Evolutionary conservation across 202 grass and related monocot species (phyloP).

Genomic region (Dendrocalamus latiflorus): DNA sequence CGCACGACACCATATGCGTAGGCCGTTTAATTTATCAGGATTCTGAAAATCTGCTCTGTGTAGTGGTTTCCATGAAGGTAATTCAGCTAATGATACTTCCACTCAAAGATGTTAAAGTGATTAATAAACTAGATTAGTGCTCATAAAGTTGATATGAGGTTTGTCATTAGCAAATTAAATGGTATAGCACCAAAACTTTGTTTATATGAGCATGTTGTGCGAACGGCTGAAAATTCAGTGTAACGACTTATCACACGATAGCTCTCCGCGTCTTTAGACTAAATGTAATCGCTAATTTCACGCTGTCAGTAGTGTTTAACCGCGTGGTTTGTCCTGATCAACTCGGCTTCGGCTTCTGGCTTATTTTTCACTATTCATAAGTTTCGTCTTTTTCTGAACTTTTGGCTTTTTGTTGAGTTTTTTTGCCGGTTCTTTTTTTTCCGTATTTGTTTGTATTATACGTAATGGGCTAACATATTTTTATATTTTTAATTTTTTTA

Average conservation of each 20-base stretch:
- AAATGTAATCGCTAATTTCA: too few relatives aligned
- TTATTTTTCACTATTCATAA: too few relatives aligned
- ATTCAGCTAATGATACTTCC: conserved; percentile 3
- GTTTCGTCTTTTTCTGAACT: too few relatives aligned
- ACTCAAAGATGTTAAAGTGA: background rate
- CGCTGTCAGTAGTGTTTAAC: too few relatives aligned
- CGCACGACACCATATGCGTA: conserved; percentile 1
- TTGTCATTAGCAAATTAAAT: background rate
- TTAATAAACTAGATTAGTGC: conserved; percentile 7
- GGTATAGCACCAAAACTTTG: background rate
- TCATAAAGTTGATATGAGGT: conserved; percentile 1
- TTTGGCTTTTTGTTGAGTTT: too few relatives aligned
- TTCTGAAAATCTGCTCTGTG: background rate
- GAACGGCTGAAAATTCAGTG: background rate
- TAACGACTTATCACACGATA: background rate
- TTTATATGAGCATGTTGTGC: background rate
- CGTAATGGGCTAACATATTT: too few relatives aligned
- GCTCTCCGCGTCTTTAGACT: too few relatives aligned
- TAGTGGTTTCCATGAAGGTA: conserved; percentile 10
- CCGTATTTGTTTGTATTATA: too few relatives aligned
- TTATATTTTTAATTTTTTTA: too few relatives aligned
- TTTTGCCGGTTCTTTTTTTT: too few relatives aligned
- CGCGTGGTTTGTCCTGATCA: too few relatives aligned
- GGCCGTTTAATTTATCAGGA: background rate
- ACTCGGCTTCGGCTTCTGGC: too few relatives aligned